phyloP scores from a whole-genome alignment of 1,139 yeast genomes.

The Blastobotrys illinoisensis region DNA sequence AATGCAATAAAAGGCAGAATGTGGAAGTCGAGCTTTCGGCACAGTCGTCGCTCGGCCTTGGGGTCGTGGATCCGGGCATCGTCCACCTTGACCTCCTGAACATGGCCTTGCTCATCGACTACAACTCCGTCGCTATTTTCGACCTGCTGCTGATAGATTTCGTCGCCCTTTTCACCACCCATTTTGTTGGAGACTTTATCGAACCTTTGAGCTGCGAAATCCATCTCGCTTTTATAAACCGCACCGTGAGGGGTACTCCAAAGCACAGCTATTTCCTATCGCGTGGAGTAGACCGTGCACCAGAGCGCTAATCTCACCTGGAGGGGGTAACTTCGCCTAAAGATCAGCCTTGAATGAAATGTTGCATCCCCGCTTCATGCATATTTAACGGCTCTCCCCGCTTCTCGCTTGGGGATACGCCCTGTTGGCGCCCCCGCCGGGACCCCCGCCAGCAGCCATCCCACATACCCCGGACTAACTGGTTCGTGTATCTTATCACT shows the following conservation, averaged over 20 bases:
- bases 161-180: not conserved
- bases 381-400: not conserved
- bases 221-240: not conserved
- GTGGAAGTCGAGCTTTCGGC: slow-evolving; percentile 46
- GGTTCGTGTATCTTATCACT: not conserved
- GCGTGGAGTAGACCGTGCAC: not conserved
- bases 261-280: not conserved
- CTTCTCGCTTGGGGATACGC: not conserved
- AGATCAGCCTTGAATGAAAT: not conserved
- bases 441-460: not conserved
- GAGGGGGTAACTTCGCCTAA: not conserved
- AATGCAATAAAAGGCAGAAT: slow-evolving; percentile 52
- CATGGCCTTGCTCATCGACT: not conserved
- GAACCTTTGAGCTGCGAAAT: not conserved
- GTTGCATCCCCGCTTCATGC: not conserved
- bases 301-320: not conserved
- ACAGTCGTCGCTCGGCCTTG: slow-evolving; percentile 20
- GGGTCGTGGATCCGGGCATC: slow-evolving; percentile 21
- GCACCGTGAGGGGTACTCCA: not conserved
- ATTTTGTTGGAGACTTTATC: not conserved
- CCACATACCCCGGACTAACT: not conserved
- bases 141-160: not conserved
- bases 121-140: not conserved
- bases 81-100: slow-evolving; percentile 8
- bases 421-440: slow-evolving; percentile 1